Evolutionary conservation across 1,284 basidiomycete genomes (phyloP).

Genomic region (Boletus sp.): DNA sequence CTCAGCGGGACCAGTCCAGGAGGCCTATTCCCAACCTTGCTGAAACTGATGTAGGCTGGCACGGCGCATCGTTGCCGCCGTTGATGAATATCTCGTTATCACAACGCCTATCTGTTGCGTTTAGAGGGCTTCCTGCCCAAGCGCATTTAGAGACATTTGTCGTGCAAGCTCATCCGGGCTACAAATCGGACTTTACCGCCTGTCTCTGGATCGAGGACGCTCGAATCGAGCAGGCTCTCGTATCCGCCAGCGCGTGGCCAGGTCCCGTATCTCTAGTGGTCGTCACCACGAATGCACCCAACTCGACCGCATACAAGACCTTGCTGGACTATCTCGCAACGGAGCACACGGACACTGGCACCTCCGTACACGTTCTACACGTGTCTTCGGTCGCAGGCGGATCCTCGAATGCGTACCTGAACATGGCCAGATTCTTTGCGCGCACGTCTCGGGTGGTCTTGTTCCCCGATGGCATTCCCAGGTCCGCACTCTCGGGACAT

Average conservation of each 20-base stretch:
- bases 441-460: slow-evolving; percentile 46
- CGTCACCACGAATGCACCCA: slow-evolving; percentile 35
- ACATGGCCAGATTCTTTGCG: slow-evolving; percentile 59
- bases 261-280: slow-evolving; percentile 56
- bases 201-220: slow-evolving; percentile 49
- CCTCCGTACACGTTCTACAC: slow-evolving; percentile 49
- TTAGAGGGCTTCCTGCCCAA: slow-evolving; percentile 18
- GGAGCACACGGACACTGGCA: slow-evolving; percentile 23
- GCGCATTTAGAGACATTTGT: slow-evolving; percentile 29
- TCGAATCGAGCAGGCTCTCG: slow-evolving; percentile 35
- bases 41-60: neutral
- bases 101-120: slow-evolving; percentile 22
- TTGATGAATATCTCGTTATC: slow-evolving; percentile 25
- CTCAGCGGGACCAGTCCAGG: neutral
- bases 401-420: slow-evolving; percentile 55
- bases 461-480: slow-evolving; percentile 42
- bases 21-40: neutral
- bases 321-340: slow-evolving; percentile 26
- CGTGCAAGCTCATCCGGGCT: slow-evolving; percentile 14
- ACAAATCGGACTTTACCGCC: slow-evolving; percentile 37
- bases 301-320: slow-evolving; percentile 30
- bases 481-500: neutral
- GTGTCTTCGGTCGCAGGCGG: slow-evolving; percentile 34
- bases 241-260: slow-evolving; percentile 41
- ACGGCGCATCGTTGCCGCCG: slow-evolving; percentile 8